Evolutionary conservation across 2,329 filamentous ascomycete species (phyloP), one percentile per base, ranked within the genome.

Genomic region (Chaetomiaceae sp.): DNA sequence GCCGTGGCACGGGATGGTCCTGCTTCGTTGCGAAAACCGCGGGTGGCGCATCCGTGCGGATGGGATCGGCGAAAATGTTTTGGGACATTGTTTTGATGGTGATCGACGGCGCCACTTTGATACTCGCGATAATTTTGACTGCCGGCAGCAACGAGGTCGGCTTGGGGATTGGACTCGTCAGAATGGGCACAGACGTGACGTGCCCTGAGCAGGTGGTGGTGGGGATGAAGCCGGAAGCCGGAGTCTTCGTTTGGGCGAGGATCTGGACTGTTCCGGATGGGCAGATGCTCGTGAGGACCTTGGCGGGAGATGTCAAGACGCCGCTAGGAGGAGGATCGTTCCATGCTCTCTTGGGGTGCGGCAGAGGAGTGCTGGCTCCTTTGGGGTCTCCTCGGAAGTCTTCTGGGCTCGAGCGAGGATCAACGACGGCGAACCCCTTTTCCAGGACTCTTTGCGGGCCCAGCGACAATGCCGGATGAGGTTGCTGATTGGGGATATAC

Each of bases 1-100:
- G 66, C 14, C 80, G 75, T 37, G 77, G 70, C 23, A 81, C 80
- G 0, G 84, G 84, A 59, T 87, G 84, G 59, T 85, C 80, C 19
- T 71, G 61, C 25, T 74, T 73, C 37, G 70, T 67, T 8, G 64
- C 49, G 45, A 87, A 77, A 27, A 71, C 68, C 0, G 72, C 63
- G 1, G 78, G 75, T 3, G 82, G 81, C 11, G 76, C 67, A 55
- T 69, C 72, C 1, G 75, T 80, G 17, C 73, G 75, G 47, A 87
- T 76, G 25, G 83, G 79, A 11, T 67, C 64, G 7, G 72, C 71
- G 59, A 86, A 86, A 48, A 86, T 82, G 61, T 85, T 66, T 12
- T 64, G 54, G 12, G 65, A 64, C 20, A 65, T 60, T 59, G 64
- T 66, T 19, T 58, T 66, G 47, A 62, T 63, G 20, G 65, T 59